These are phyloP conservation scores for Starmerella powellii DNA, from an alignment of 805 yeast genomes.

Conservation along the genomic window DNA sequence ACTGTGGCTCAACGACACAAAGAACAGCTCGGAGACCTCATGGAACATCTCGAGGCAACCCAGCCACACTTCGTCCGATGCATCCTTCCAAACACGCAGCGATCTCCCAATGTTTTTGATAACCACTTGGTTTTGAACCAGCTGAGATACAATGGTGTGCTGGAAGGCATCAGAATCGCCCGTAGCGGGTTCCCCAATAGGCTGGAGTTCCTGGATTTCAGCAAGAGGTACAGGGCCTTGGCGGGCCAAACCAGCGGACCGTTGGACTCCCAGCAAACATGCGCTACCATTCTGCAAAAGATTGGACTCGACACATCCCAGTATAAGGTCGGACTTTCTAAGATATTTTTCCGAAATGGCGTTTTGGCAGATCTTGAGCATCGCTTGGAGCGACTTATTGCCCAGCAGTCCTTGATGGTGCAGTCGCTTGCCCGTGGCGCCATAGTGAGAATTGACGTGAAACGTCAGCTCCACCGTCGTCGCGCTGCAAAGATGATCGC, in stretches of 20 bases:
- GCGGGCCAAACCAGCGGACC: slow-evolving; percentile 34
- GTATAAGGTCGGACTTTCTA: slow-evolving; percentile 58
- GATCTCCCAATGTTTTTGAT: slow-evolving; percentile 59
- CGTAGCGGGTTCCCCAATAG: slow-evolving; percentile 95
- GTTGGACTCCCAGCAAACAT: slow-evolving; percentile 48
- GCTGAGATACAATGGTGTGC: slow-evolving; percentile 89
- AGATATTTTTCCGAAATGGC: slow-evolving; percentile 65
- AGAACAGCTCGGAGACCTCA: slow-evolving; percentile 61
- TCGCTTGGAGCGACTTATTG: slow-evolving; percentile 54
- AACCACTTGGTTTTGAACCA: slow-evolving; percentile 73
- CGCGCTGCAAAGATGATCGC: slow-evolving; percentile 63
- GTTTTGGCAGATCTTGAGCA: slow-evolving; percentile 68
- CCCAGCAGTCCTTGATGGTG: slow-evolving; percentile 42
- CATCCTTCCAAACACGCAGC: slow-evolving; percentile 74
- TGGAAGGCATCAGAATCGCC: slow-evolving; percentile 95
- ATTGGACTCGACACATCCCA: slow-evolving; percentile 47
- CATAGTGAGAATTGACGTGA: slow-evolving; percentile 40
- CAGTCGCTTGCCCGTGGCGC: slow-evolving; percentile 59
- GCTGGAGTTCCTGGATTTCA: slow-evolving; percentile 70
- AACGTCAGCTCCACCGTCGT: slow-evolving; percentile 41
- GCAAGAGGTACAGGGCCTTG: slow-evolving; percentile 60
- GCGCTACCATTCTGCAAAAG: slow-evolving; percentile 55
- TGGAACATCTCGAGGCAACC: slow-evolving; percentile 63
- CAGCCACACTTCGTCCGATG: slow-evolving; percentile 97
- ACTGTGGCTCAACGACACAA: slow-evolving; percentile 85